phyloP scores from a whole-genome alignment of 352 stramenopile genomes.

The Albugo candida region DNA sequence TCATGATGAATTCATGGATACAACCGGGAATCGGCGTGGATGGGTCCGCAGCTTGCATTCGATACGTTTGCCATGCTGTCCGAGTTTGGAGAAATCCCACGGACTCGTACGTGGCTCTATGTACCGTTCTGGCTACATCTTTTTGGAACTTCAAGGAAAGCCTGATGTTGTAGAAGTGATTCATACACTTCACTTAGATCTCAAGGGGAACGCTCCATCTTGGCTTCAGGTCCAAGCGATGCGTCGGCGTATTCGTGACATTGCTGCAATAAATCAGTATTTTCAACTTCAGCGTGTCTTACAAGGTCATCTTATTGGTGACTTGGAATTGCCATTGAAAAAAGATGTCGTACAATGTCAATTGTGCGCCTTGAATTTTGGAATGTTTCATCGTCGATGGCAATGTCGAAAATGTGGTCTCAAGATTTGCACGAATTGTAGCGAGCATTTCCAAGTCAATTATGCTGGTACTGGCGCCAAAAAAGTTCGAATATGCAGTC shows the following conservation, averaged over 20 bases:
- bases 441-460: conserved; percentile 5
- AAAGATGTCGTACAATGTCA: not conserved
- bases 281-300: conserved; percentile 39
- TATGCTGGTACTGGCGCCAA: conserved; percentile 22
- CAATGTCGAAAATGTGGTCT: not conserved
- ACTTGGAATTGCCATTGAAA: not conserved
- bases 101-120: conserved; percentile 45
- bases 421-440: not conserved
- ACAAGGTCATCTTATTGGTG: conserved; percentile 14
- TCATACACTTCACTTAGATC: conserved; percentile 56
- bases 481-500: conserved; percentile 47
- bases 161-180: conserved; percentile 37
- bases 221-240: conserved; percentile 62
- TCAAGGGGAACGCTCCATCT: conserved; percentile 55
- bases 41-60: conserved; percentile 68
- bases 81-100: conserved; percentile 26
- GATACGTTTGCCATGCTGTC: conserved; percentile 53
- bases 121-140: conserved; percentile 64
- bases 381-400: not conserved
- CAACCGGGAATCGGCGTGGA: conserved; percentile 33
- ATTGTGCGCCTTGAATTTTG: not conserved
- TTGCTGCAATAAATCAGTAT: conserved; percentile 41
- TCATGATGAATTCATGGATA: conserved; percentile 72
- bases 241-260: conserved; percentile 59
- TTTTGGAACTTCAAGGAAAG: conserved; percentile 31